Evolutionary conservation across 495 filamentous ascomycete species (phyloP).

Genomic region (Aspergillus sclerotiicarbonarius): DNA sequence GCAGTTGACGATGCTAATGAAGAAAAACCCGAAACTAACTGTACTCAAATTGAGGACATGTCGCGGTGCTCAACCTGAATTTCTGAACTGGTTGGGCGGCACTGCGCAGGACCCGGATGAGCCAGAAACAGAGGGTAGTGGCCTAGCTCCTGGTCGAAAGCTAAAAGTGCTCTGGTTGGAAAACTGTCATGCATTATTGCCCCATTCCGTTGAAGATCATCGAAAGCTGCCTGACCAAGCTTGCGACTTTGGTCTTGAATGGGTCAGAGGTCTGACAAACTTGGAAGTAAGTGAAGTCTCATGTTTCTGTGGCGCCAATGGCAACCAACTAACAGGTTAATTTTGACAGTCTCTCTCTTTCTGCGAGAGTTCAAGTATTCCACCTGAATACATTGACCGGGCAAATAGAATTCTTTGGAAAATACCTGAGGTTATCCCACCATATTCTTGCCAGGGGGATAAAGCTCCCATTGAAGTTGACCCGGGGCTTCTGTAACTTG

Average conservation of each 20-base stretch:
- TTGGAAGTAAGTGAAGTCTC: conserved; percentile 21
- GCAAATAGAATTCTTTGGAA: conserved; percentile 32
- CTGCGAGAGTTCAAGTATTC: conserved; percentile 28
- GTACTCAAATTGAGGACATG: conserved; percentile 34
- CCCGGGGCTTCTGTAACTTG: conserved; percentile 17
- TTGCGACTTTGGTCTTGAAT: conserved; percentile 26
- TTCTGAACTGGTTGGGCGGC: conserved; percentile 34
- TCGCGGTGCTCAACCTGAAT: conserved; percentile 29
- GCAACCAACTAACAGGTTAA: not conserved
- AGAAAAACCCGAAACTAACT: conserved; percentile 27
- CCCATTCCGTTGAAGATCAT: conserved; percentile 6
- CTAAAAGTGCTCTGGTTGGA: conserved; percentile 30
- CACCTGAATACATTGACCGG: conserved; percentile 24
- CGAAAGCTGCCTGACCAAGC: conserved; percentile 5
- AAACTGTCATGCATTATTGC: conserved; percentile 24
- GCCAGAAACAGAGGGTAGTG: conserved; percentile 1
- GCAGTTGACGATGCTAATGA: conserved; percentile 34
- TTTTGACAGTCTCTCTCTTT: conserved; percentile 32
- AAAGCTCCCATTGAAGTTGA: conserved; percentile 30
- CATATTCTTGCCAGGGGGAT: conserved; percentile 17
- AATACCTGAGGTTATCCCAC: conserved; percentile 29
- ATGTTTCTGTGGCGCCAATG: not conserved
- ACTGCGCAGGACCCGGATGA: conserved; percentile 20
- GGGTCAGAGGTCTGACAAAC: conserved; percentile 25
- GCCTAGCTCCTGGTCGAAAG: conserved; percentile 21